These are phyloP conservation scores for Drechslerella dactyloides DNA, from an alignment of 2,329 filamentous ascomycete genomes.

Conservation along the genomic window DNA sequence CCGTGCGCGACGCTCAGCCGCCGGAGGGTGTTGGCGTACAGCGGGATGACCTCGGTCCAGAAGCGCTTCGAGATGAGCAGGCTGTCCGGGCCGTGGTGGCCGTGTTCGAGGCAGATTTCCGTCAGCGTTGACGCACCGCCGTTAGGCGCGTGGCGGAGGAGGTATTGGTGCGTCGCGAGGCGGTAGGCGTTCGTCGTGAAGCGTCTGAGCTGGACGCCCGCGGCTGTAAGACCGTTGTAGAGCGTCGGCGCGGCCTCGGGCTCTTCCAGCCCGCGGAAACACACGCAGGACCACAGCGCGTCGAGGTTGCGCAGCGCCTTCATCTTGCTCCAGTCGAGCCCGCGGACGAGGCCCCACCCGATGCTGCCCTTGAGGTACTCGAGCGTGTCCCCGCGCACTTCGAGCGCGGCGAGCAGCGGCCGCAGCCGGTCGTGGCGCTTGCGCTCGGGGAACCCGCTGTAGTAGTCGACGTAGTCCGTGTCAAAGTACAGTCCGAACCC, in stretches of 20 bases:
- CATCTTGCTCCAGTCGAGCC: background rate
- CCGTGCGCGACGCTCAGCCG: background rate
- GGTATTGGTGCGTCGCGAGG: too few species aligned
- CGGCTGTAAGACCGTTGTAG: background rate
- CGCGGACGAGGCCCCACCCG: background rate
- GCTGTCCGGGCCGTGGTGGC: background rate
- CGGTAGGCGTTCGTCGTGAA: too few species aligned
- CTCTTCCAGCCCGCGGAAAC: background rate
- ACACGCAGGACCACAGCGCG: background rate
- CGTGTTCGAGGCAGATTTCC: too few species aligned
- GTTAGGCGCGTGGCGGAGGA: too few species aligned
- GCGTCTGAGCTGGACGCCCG: background rate
- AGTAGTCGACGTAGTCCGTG: too few species aligned
- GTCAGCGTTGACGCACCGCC: too few species aligned
- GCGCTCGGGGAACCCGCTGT: too few species aligned
- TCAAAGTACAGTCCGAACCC: too few species aligned
- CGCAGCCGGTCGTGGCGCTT: background rate
- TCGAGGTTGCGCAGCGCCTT: background rate
- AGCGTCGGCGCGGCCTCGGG: background rate
- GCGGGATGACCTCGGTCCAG: background rate
- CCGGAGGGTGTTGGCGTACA: background rate
- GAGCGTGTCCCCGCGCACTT: background rate
- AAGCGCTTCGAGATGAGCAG: background rate
- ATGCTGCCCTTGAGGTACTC: background rate
- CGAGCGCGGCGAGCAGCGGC: background rate